Conservation (phyloP, 371 early-diverging fungal genomes). For the Mortierella sp. region DNA sequence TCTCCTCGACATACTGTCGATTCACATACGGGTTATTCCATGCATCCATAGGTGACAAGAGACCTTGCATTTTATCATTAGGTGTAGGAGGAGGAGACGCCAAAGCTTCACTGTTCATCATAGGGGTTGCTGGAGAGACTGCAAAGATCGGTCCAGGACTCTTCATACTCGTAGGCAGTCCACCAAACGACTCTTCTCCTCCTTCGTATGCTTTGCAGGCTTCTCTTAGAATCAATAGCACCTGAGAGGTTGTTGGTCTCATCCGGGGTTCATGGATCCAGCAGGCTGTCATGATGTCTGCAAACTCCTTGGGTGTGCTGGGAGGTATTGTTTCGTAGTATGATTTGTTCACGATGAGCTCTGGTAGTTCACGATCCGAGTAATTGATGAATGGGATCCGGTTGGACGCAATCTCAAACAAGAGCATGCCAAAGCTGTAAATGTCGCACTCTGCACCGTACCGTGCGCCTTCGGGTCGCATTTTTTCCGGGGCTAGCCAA, state of each 20-base stretch:
- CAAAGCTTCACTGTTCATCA: slow-evolving; percentile 12
- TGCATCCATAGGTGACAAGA: slow-evolving; percentile 27
- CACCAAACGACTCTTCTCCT: slow-evolving; percentile 13
- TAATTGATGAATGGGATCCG: slow-evolving; percentile 26
- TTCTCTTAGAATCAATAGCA: slow-evolving; percentile 38
- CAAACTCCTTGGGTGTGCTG: slow-evolving; percentile 33
- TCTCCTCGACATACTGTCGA: slow-evolving; percentile 35
- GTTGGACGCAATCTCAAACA: slow-evolving; percentile 50
- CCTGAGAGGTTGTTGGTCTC: slow-evolving; percentile 43
- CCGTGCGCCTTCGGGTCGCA: slow-evolving; percentile 39
- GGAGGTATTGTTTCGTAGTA: slow-evolving; percentile 41
- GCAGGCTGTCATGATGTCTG: slow-evolving; percentile 49
- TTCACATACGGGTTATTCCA: slow-evolving; percentile 51
- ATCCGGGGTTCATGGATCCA: slow-evolving; percentile 47
- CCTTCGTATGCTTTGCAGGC: slow-evolving; percentile 17
- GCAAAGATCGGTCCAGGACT: slow-evolving; percentile 30
- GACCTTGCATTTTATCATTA: slow-evolving; percentile 10
- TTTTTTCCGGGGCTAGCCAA: slow-evolving; percentile 54
- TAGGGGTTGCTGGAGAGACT: slow-evolving; percentile 31
- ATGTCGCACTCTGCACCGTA: slow-evolving; percentile 50
- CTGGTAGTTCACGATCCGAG: slow-evolving; percentile 39
- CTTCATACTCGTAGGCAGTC: slow-evolving; percentile 25
- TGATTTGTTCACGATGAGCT: slow-evolving; percentile 37
- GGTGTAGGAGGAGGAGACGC: slow-evolving; percentile 41
- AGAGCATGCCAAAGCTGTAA: slow-evolving; percentile 50